Conservation (phyloP, 2,329 filamentous ascomycete genomes). For the Aspergillus puulaauensis region DNA sequence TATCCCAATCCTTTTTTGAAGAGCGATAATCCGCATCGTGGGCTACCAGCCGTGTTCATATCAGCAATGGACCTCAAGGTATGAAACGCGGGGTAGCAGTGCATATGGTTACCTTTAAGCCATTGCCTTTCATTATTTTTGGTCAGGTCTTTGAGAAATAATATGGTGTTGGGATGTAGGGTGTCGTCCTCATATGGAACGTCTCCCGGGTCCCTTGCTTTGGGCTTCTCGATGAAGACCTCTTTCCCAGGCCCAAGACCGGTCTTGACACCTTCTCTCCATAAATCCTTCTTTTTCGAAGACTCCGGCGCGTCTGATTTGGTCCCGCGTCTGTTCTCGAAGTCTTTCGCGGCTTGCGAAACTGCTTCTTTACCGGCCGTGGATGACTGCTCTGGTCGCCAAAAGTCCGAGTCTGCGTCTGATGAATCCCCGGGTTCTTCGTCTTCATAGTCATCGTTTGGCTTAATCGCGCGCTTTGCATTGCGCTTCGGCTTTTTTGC, state of each 20-base stretch:
- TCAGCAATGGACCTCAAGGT: constrained; percentile 2
- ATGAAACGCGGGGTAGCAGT: not conserved
- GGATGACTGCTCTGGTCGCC: not conserved
- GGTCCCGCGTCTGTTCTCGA: not conserved
- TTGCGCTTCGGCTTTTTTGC: constrained; percentile 33
- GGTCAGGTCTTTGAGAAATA: constrained; percentile 60
- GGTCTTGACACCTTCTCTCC: constrained; percentile 56
- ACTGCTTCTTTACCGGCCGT: not conserved
- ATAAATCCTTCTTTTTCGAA: constrained; percentile 50
- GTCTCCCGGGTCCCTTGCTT: constrained; percentile 60
- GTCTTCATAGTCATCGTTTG: constrained; percentile 13
- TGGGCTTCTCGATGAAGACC: constrained; percentile 63
- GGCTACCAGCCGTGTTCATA: constrained; percentile 48
- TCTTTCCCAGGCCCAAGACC: constrained; percentile 59
- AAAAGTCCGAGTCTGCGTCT: constrained; percentile 2
- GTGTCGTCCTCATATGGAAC: constrained; percentile 57
- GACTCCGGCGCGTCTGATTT: not conserved
- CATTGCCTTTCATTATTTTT: constrained; percentile 63
- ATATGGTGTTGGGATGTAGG: constrained; percentile 63
- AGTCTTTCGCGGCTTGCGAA: not conserved
- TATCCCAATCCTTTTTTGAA: constrained; percentile 76
- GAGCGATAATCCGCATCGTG: constrained; percentile 78
- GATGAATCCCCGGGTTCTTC: constrained; percentile 8
- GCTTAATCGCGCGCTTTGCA: constrained; percentile 26
- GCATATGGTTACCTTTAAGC: constrained; percentile 55